These are phyloP conservation scores for Aspergillus chevalieri DNA, from an alignment of 2,329 filamentous ascomycete genomes.

Conservation along the genomic window DNA sequence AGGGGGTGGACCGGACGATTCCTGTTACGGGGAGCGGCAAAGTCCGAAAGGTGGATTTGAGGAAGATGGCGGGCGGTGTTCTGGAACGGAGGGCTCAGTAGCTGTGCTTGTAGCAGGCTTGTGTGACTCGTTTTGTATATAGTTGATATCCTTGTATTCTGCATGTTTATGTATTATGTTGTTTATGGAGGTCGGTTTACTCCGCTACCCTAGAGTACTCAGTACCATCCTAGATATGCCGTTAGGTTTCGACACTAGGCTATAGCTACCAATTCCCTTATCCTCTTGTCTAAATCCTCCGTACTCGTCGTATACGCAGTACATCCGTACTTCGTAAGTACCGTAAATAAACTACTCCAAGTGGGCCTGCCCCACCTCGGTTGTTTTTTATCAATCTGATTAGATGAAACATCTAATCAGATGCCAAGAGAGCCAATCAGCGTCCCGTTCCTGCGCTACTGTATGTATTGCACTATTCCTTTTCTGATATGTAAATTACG, in stretches of 20 bases:
- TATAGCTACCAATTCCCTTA: too few species aligned
- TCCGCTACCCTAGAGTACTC: too few species aligned
- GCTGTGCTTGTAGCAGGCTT: neutral
- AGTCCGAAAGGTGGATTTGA: constrained; percentile 57
- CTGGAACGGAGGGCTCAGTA: constrained; percentile 27
- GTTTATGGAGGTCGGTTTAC: too few species aligned
- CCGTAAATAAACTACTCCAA: neutral
- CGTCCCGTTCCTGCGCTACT: neutral
- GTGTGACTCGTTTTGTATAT: neutral
- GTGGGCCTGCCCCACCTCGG: too few species aligned
- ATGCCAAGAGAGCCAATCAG: constrained; percentile 4
- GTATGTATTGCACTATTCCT: neutral
- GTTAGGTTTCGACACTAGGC: too few species aligned
- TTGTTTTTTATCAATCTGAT: constrained; percentile 10
- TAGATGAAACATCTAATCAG: constrained; percentile 29
- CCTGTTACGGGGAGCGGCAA: constrained; percentile 68
- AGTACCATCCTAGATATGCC: too few species aligned
- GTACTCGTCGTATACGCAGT: too few species aligned
- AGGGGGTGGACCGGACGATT: constrained; percentile 47
- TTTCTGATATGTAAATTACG: neutral
- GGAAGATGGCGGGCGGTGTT: constrained; percentile 41
- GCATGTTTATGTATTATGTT: too few species aligned
- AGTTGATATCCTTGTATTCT: neutral
- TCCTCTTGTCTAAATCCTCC: too few species aligned
- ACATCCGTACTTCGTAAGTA: neutral